Conservation (phyloP, 2,329 filamentous ascomycete genomes). For the Domatiomyces globalis region DNA sequence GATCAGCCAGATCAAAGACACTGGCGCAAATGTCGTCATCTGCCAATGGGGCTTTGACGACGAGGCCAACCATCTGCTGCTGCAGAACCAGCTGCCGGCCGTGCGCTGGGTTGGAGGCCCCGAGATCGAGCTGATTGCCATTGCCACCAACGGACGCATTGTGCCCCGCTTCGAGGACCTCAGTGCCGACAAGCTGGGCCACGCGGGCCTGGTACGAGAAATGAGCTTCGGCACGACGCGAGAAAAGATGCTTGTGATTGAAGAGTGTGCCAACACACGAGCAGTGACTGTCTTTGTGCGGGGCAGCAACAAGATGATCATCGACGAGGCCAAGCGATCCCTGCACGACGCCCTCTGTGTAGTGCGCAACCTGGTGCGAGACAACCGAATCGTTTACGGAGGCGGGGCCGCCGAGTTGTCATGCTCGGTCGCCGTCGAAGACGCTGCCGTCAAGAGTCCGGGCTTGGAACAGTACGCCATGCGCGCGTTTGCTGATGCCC, state of each 20-base stretch:
- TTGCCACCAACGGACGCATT: constrained; percentile 94
- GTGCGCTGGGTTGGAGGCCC: constrained; percentile 97
- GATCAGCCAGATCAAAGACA: constrained; percentile 96
- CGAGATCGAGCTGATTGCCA: constrained; percentile 96
- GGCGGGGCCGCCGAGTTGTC: constrained; percentile 95
- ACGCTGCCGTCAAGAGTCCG: constrained; percentile 83
- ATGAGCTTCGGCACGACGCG: constrained; percentile 94
- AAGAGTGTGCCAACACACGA: constrained; percentile 95
- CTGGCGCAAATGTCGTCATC: constrained; percentile 91
- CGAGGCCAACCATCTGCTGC: constrained; percentile 90
- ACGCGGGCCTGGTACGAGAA: constrained; percentile 77
- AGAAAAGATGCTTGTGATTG: constrained; percentile 99
- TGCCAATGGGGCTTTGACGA: constrained; percentile 99
- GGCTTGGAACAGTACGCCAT: constrained; percentile 99
- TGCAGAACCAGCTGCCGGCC: constrained; percentile 90
- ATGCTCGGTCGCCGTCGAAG: constrained; percentile 89
- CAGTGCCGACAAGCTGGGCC: constrained; percentile 77
- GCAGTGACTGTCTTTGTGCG: constrained; percentile 93
- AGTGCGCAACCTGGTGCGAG: constrained; percentile 85
- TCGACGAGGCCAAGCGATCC: constrained; percentile 95
- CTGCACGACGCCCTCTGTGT: constrained; percentile 96
- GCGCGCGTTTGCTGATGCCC: constrained; percentile 90
- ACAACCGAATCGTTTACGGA: constrained; percentile 95
- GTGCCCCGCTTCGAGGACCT: constrained; percentile 95
- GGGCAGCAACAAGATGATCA: constrained; percentile 99